Evolutionary conservation across 192 early-diverging fungal genomes (phyloP).

Genomic region (Backusella luteola): DNA sequence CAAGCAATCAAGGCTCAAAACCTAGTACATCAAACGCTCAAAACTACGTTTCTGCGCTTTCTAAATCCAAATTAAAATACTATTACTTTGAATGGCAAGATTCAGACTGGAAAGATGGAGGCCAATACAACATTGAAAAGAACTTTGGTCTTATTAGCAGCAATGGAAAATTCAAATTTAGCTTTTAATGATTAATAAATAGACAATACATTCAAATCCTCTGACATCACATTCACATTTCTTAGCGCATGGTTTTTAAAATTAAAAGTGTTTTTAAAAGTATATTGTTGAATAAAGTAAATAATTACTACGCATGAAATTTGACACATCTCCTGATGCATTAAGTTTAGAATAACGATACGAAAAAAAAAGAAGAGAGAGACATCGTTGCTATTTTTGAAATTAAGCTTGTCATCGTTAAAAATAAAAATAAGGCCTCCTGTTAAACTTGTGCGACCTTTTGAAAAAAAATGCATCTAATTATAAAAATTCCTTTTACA

Average conservation of each 20-base stretch:
- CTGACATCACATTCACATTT: not conserved
- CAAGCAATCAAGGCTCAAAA: conserved; percentile 39
- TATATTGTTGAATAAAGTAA: no score
- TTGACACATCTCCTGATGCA: no score
- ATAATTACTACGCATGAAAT: no score
- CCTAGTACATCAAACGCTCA: conserved; percentile 44
- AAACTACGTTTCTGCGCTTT: conserved; percentile 44
- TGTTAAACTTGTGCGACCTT: not conserved
- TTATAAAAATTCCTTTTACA: not conserved
- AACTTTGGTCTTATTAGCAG: conserved; percentile 27
- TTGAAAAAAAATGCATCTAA: not conserved
- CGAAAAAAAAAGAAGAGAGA: not conserved
- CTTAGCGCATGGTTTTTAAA: not conserved
- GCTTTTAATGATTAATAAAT: not conserved
- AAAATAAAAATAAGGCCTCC: not conserved
- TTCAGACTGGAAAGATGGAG: conserved; percentile 52
- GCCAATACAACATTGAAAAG: conserved; percentile 20
- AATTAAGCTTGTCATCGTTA: not conserved
- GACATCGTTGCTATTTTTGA: not conserved
- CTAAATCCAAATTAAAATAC: conserved; percentile 45
- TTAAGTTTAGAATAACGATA: no score
- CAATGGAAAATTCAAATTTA: conserved; percentile 28
- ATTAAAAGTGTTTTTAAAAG: no score
- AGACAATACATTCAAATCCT: not conserved
- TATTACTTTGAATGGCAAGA: conserved; percentile 60